Evolutionary conservation across 352 stramenopile genomes (phyloP).

Genomic region (Globisporangium mamillatum): DNA sequence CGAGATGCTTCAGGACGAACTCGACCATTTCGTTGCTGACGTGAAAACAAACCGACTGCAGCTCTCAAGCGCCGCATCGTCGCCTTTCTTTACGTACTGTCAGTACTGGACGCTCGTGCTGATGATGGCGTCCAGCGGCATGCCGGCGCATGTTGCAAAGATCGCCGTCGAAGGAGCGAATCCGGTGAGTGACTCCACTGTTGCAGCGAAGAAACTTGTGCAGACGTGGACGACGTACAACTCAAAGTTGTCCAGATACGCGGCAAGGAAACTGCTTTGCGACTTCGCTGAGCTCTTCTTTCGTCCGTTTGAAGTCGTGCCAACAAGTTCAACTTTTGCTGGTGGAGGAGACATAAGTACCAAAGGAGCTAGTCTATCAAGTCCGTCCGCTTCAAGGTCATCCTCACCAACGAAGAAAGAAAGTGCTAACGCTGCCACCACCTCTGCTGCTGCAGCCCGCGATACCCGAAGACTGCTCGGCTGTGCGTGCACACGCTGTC

Average conservation of each 20-base stretch:
- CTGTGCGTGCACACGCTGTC: constrained; percentile 66
- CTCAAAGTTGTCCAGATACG: constrained; percentile 46
- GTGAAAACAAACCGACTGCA: constrained; percentile 71
- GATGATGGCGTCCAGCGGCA: constrained; percentile 39
- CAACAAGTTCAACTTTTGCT: not conserved
- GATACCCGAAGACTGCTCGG: constrained; percentile 55
- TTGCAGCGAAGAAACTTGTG: constrained; percentile 42
- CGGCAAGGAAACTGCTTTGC: constrained; percentile 52
- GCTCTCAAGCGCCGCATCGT: constrained; percentile 24
- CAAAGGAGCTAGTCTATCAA: not conserved
- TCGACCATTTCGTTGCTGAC: constrained; percentile 55
- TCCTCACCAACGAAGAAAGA: constrained; percentile 23
- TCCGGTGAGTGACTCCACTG: constrained; percentile 19
- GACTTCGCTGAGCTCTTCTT: constrained; percentile 66
- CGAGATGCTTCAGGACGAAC: constrained; percentile 45
- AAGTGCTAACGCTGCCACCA: not conserved
- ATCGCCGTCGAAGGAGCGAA: constrained; percentile 40
- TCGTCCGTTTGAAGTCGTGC: constrained; percentile 35
- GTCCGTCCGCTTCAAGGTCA: constrained; percentile 4
- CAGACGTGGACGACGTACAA: constrained; percentile 58
- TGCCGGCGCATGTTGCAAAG: constrained; percentile 61
- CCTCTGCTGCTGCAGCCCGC: not conserved
- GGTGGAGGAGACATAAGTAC: not conserved
- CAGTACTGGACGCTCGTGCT: constrained; percentile 72
- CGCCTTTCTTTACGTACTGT: constrained; percentile 56